These are phyloP conservation scores for Leptodermis oblonga DNA, from an alignment of 257 asterid genomes.

Conservation along the genomic window DNA sequence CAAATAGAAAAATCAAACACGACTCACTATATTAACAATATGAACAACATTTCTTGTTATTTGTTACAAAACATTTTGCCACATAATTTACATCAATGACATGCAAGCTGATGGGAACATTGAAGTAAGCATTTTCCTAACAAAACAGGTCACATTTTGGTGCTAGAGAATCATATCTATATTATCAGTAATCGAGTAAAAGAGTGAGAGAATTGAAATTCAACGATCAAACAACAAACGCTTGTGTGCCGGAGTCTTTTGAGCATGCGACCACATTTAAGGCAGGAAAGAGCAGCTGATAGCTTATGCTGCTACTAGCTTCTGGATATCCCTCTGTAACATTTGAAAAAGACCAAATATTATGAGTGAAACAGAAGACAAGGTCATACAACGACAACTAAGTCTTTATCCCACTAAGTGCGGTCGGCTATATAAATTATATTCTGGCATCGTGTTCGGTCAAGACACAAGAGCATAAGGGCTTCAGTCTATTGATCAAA, in stretches of 20 bases:
- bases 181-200: not conserved
- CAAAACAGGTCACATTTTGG: not conserved
- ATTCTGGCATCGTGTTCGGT: no score
- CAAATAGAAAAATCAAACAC: no score
- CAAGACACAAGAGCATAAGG: no score
- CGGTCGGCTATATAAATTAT: no score
- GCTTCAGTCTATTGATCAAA: not conserved
- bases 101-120: not conserved
- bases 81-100: no score
- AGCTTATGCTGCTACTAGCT: constrained; percentile 30
- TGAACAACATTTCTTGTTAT: no score
- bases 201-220: not conserved
- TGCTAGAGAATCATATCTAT: not conserved
- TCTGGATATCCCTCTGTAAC: constrained; percentile 27
- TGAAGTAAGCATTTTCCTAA: not conserved
- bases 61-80: no score
- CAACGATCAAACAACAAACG: not conserved
- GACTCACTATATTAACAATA: no score
- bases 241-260: not conserved
- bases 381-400: no score
- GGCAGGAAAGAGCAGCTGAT: not conserved
- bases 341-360: constrained; percentile 9
- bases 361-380: not conserved
- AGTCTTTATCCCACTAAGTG: no score
- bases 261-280: not conserved